phyloP scores from a whole-genome alignment of 768 basidiomycete species.

The Boletus sp. region DNA sequence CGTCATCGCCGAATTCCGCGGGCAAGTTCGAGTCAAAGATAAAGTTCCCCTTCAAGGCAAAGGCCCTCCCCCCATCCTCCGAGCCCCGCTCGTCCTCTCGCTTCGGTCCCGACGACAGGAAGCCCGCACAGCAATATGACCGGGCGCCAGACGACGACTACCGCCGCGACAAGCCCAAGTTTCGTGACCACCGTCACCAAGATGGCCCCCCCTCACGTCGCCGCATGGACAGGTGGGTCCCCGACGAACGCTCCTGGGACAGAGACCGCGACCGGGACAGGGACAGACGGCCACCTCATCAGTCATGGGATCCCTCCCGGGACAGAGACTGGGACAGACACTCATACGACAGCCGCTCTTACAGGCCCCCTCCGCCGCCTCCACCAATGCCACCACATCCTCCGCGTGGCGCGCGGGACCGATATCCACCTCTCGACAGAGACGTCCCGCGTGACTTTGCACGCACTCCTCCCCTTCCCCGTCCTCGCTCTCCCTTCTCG shows the following conservation, averaged over 20 bases:
- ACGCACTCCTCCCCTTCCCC: slow-evolving; percentile 21
- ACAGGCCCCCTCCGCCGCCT: slow-evolving; percentile 14
- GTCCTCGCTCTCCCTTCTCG: slow-evolving; percentile 23
- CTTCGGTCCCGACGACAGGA: slow-evolving; percentile 28
- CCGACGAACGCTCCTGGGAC: slow-evolving; percentile 28
- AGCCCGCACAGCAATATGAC: slow-evolving; percentile 33
- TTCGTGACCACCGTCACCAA: slow-evolving; percentile 20
- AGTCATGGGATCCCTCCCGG: slow-evolving; percentile 19
- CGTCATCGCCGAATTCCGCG: slow-evolving; percentile 30
- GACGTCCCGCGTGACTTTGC: slow-evolving; percentile 23
- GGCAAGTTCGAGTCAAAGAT: slow-evolving; percentile 47
- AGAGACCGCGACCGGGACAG: slow-evolving; percentile 25
- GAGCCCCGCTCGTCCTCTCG: slow-evolving; percentile 34
- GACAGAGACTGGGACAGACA: slow-evolving; percentile 28
- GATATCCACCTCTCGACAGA: slow-evolving; percentile 23
- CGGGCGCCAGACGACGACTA: slow-evolving; percentile 47
- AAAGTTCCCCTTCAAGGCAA: slow-evolving; percentile 75
- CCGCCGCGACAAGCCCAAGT: slow-evolving; percentile 30
- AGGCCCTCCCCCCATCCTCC: slow-evolving; percentile 1
- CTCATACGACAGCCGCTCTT: slow-evolving; percentile 17
- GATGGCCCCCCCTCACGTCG: slow-evolving; percentile 17
- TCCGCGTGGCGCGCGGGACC: slow-evolving; percentile 22
- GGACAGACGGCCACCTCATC: slow-evolving; percentile 24
- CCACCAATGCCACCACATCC: slow-evolving; percentile 7
- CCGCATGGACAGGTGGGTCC: slow-evolving; percentile 25